Conservation (phyloP, 2,329 filamentous ascomycete genomes). For the Fusarium sp. region DNA sequence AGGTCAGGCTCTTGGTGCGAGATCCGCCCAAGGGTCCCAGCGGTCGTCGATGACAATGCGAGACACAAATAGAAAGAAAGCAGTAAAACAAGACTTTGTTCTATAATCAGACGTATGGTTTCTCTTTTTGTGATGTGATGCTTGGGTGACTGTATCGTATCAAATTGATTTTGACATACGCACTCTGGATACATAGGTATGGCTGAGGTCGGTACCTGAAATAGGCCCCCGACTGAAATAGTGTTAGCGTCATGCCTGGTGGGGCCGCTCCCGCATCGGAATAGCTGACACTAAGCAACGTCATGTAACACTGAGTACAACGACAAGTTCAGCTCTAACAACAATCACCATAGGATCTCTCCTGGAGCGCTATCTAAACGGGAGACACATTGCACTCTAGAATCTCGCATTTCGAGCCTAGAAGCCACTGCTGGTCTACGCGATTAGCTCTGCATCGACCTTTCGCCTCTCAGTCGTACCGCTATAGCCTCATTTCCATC, state of each 20-base stretch:
- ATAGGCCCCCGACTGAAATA: not conserved
- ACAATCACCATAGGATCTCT: constrained; percentile 8
- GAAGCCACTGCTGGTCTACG: not conserved
- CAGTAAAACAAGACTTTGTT: constrained; percentile 49
- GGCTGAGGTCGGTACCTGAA: not conserved
- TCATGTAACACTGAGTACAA: constrained; percentile 30
- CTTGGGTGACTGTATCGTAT: not conserved
- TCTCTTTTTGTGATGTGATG: not conserved
- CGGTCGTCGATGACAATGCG: constrained; percentile 58
- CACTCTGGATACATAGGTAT: not conserved
- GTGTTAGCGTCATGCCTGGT: constrained; percentile 14
- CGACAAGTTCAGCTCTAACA: constrained; percentile 22
- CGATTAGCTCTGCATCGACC: not conserved
- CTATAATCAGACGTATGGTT: constrained; percentile 23
- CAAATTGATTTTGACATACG: not conserved
- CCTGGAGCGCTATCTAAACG: constrained; percentile 1
- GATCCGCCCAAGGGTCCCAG: constrained; percentile 71
- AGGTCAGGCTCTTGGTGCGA: constrained; percentile 74
- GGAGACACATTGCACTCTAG: constrained; percentile 1
- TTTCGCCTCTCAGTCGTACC: constrained; percentile 11
- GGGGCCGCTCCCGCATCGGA: constrained; percentile 24
- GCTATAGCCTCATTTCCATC: constrained; percentile 27
- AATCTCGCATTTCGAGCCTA: not conserved
- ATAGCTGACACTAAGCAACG: constrained; percentile 40
- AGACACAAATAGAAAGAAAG: constrained; percentile 49